phyloP scores from a whole-genome alignment of 495 filamentous ascomycete species.

The Aspergillus ellipticus region DNA sequence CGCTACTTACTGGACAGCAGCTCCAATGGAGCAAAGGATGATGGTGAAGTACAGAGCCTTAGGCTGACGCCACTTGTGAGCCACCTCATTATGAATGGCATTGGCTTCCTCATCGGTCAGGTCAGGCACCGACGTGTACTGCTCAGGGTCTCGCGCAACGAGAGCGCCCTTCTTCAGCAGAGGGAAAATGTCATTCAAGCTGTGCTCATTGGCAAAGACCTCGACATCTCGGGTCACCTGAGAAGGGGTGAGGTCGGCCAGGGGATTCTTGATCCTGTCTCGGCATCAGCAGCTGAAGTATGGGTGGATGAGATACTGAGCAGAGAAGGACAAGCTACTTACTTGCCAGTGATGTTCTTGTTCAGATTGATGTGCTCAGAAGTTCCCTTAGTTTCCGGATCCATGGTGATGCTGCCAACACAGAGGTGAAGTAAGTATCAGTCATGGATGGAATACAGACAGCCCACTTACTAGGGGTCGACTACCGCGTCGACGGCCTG shows the following conservation, averaged over 20 bases:
- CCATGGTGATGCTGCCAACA: slow-evolving; percentile 16
- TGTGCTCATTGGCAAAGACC: slow-evolving; percentile 46
- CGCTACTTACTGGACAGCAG: slow-evolving; percentile 56
- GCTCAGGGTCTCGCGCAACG: slow-evolving; percentile 56
- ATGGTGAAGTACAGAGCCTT: slow-evolving; percentile 64
- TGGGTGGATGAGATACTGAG: neutral
- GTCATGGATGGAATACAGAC: neutral
- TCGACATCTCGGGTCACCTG: slow-evolving; percentile 55
- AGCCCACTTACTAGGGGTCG: neutral
- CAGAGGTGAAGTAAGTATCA: slow-evolving; percentile 8
- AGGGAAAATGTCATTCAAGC: slow-evolving; percentile 43
- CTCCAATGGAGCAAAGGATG: slow-evolving; percentile 65
- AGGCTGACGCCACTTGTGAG: slow-evolving; percentile 64
- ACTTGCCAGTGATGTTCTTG: slow-evolving; percentile 50
- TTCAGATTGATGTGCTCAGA: slow-evolving; percentile 45
- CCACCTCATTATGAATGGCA: slow-evolving; percentile 54
- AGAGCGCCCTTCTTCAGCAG: slow-evolving; percentile 59
- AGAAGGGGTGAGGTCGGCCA: slow-evolving; percentile 50
- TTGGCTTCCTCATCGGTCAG: slow-evolving; percentile 52
- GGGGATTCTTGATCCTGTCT: slow-evolving; percentile 59
- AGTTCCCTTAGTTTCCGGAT: slow-evolving; percentile 25
- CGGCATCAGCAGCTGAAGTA: slow-evolving; percentile 9
- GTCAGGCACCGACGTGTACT: slow-evolving; percentile 52
- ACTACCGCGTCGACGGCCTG: neutral
- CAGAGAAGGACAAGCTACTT: slow-evolving; percentile 8